A percentile compares a stretch with the other conserved stretches of the same genome.
Evolutionary conservation across 1,139 yeast species (phyloP).

Genomic region (Arxiozyma bovina): DNA sequence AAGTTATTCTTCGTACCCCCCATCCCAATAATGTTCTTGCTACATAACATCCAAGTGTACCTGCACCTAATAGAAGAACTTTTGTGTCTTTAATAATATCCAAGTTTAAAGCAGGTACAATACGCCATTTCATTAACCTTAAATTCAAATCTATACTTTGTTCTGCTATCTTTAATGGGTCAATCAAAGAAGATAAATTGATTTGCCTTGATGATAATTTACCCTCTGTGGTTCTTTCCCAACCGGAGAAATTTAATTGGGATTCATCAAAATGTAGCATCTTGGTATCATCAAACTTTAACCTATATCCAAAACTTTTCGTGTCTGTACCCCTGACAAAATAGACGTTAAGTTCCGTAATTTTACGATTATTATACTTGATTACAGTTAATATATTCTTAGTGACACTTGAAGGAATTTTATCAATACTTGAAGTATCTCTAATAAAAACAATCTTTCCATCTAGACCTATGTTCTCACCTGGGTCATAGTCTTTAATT

Average conservation of each 20-base stretch:
- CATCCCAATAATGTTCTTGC: conserved; percentile 81
- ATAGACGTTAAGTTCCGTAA: conserved; percentile 36
- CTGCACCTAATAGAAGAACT: conserved; percentile 84
- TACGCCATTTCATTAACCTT: conserved; percentile 93
- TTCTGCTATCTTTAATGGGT: conserved; percentile 73
- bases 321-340: conserved; percentile 28
- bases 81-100: conserved; percentile 51
- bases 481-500: conserved; percentile 14
- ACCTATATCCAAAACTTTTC: conserved; percentile 21
- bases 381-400: conserved; percentile 59
- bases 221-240: conserved; percentile 78
- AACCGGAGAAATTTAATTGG: conserved; percentile 53
- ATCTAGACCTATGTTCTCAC: conserved; percentile 37
- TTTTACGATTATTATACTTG: conserved; percentile 34
- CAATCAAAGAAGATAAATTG: conserved; percentile 68
- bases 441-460: conserved; percentile 49
- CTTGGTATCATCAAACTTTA: conserved; percentile 8
- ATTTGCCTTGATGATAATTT: conserved; percentile 75
- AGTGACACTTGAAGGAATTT: conserved; percentile 51
- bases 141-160: conserved; percentile 89
- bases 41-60: conserved; percentile 90
- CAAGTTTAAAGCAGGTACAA: conserved; percentile 72
- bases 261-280: not conserved
- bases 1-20: conserved; percentile 81
- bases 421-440: conserved; percentile 48